phyloP scores from a whole-genome alignment of 2,329 filamentous ascomycete species.

The Hymenoscyphus linearis region DNA sequence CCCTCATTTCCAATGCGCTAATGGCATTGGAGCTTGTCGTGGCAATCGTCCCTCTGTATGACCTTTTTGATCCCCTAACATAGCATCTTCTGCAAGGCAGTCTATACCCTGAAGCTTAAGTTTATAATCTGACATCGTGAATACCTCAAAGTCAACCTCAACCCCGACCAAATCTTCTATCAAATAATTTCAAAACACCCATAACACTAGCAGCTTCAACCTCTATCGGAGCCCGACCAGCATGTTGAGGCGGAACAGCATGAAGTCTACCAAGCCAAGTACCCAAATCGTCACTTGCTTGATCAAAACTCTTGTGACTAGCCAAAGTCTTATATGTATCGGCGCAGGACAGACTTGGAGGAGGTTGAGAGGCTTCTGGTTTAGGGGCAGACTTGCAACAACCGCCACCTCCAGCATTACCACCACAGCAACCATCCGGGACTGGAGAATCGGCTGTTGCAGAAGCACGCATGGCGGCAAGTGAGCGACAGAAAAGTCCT shows the following conservation, averaged over 20 bases:
- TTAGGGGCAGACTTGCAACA: conserved; percentile 50
- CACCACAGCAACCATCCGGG: conserved; percentile 56
- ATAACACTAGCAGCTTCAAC: conserved; percentile 81
- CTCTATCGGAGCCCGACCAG: conserved; percentile 56
- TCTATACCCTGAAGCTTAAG: neutral
- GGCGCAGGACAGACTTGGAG: conserved; percentile 60
- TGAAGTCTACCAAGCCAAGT: conserved; percentile 71
- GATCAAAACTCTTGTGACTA: conserved; percentile 70
- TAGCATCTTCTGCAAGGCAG: neutral
- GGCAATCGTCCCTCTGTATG: neutral
- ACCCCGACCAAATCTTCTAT: conserved; percentile 60
- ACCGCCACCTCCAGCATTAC: conserved; percentile 51
- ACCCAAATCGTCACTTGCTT: conserved; percentile 67
- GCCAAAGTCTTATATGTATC: conserved; percentile 75
- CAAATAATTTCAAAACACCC: conserved; percentile 78
- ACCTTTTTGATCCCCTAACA: neutral
- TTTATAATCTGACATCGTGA: neutral
- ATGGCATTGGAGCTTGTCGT: neutral
- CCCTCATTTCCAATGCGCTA: neutral
- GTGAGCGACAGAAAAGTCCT: conserved; percentile 75
- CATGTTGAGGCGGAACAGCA: conserved; percentile 42
- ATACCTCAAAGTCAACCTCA: conserved; percentile 16
- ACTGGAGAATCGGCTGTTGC: conserved; percentile 20
- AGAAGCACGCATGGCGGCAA: conserved; percentile 54
- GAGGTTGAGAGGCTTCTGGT: conserved; percentile 25